Conservation (phyloP, 2,329 filamentous ascomycete genomes). For the Penicillium griseofulvum region DNA sequence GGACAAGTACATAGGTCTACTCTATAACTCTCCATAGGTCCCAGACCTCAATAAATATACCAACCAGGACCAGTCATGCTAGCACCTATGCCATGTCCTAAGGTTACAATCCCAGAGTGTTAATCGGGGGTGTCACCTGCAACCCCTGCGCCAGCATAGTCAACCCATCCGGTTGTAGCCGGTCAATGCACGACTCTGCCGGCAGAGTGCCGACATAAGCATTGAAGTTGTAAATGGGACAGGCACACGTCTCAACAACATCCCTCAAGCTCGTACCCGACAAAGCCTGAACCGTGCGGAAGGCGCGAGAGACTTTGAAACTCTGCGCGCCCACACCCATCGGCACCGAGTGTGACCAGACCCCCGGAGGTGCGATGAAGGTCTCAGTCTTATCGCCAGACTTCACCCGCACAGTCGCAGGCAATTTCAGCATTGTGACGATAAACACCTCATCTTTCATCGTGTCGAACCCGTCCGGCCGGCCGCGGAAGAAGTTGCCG, state of each 20-base stretch:
- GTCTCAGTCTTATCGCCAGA: constrained; percentile 47
- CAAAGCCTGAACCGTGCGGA: constrained; percentile 38
- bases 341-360: constrained; percentile 45
- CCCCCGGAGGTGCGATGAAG: constrained; percentile 49
- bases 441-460: constrained; percentile 54
- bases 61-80: background rate
- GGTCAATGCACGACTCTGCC: constrained; percentile 31
- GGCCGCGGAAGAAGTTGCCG: constrained; percentile 54
- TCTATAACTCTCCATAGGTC: background rate
- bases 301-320: constrained; percentile 48
- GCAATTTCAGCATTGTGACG: constrained; percentile 50
- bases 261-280: constrained; percentile 52
- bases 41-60: background rate
- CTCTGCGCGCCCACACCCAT: constrained; percentile 51
- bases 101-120: constrained; percentile 20
- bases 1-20: no score
- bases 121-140: constrained; percentile 29
- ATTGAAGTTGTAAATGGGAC: constrained; percentile 57
- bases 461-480: constrained; percentile 51
- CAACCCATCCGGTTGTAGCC: constrained; percentile 37
- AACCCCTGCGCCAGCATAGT: constrained; percentile 29
- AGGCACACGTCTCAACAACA: constrained; percentile 50
- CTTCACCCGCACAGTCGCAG: constrained; percentile 46
- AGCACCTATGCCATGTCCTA: background rate
- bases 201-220: constrained; percentile 55